Conservation (phyloP, 164 flowering plant species). For the Warburgia ugandensis region DNA sequence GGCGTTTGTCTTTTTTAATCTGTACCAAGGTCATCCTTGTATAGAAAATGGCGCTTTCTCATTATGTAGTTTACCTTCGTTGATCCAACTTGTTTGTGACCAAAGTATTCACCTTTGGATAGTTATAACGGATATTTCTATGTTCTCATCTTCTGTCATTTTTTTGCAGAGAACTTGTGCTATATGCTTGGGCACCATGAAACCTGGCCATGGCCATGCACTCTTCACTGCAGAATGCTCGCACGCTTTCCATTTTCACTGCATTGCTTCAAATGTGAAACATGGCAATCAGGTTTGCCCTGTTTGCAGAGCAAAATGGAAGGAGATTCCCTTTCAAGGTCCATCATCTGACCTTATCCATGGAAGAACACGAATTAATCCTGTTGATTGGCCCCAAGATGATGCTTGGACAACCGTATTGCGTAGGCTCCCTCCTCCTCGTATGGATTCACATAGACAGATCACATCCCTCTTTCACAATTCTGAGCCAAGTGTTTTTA, state of each 20-base stretch:
- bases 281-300: slow-evolving; percentile 91
- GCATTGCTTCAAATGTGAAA: slow-evolving; percentile 85
- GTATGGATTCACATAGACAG: slow-evolving; percentile 29
- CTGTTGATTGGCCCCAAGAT: slow-evolving; percentile 41
- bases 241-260: slow-evolving; percentile 87
- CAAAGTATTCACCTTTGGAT: too few species aligned
- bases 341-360: slow-evolving; percentile 26
- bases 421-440: slow-evolving; percentile 43
- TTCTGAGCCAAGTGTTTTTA: slow-evolving; percentile 54
- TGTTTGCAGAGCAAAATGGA: slow-evolving; percentile 94
- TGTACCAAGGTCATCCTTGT: too few species aligned
- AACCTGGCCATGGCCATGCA: slow-evolving; percentile 83
- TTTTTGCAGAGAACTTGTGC: slow-evolving; percentile 73
- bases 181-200: slow-evolving; percentile 74
- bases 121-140: too few species aligned
- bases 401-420: slow-evolving; percentile 42
- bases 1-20: too few species aligned
- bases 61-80: too few species aligned
- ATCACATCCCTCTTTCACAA: slow-evolving; percentile 32
- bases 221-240: slow-evolving; percentile 96
- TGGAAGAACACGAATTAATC: slow-evolving; percentile 37
- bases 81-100: too few species aligned
- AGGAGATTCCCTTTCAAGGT: slow-evolving; percentile 71
- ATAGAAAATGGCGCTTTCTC: too few species aligned
- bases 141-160: too few species aligned